Percentiles rank a stretch among this genome's conserved stretches.
These are phyloP conservation scores for Agroathelia rolfsii DNA, from an alignment of 1,284 basidiomycete genomes.

Conservation along the genomic window DNA sequence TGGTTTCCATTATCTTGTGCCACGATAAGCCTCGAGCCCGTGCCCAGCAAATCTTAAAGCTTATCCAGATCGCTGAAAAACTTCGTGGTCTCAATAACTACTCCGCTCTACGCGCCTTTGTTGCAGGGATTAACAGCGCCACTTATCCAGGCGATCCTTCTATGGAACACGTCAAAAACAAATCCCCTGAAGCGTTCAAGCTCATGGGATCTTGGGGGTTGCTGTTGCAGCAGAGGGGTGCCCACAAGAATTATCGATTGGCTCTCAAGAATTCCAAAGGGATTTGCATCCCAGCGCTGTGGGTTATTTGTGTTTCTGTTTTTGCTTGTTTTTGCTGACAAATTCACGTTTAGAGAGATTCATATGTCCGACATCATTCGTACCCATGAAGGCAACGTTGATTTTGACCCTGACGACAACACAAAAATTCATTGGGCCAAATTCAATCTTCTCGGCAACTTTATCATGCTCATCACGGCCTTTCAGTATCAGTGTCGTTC, in stretches of 20 bases:
- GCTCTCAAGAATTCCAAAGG: conserved; percentile 73
- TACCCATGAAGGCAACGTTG: conserved; percentile 67
- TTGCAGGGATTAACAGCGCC: conserved; percentile 74
- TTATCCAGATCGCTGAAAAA: conserved; percentile 63
- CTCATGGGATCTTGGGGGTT: conserved; percentile 69
- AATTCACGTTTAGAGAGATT: conserved; percentile 51
- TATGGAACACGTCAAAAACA: conserved; percentile 56
- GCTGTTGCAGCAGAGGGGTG: conserved; percentile 57
- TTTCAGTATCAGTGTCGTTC: too few relatives aligned
- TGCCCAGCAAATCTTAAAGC: conserved; percentile 66
- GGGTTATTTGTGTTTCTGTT: conserved; percentile 17
- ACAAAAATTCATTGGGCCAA: conserved; percentile 77
- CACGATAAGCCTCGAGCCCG: conserved; percentile 60
- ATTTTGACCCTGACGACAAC: conserved; percentile 47
- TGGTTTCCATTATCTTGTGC: conserved; percentile 68
- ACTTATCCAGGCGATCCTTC: conserved; percentile 62
- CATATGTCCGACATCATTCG: conserved; percentile 73
- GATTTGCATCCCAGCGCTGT: conserved; percentile 75
- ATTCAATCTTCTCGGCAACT: conserved; percentile 75
- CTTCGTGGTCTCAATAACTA: conserved; percentile 69
- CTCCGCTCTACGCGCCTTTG: conserved; percentile 69
- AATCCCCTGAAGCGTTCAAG: conserved; percentile 55
- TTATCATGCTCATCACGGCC: too few relatives aligned
- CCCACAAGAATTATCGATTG: conserved; percentile 71
- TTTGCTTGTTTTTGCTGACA: conserved; percentile 7